phyloP scores from a whole-genome alignment of 345 rosid genomes.

The Linum trigynum region DNA sequence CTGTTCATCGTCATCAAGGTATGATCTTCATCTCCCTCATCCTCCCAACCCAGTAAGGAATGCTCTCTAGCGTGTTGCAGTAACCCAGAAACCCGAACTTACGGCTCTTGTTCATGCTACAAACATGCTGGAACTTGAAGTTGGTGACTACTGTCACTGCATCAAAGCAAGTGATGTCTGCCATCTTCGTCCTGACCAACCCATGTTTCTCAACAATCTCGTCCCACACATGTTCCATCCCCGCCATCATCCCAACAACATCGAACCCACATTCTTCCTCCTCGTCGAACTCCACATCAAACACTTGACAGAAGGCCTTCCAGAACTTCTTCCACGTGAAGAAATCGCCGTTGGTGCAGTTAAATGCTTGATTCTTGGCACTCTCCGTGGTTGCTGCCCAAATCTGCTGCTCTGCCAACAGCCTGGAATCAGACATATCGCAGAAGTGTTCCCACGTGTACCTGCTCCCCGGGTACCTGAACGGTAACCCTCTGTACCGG shows the following conservation, averaged over 20 bases:
- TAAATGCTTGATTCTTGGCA: constrained; percentile 28
- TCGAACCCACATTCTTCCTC: constrained; percentile 21
- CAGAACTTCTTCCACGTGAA: constrained; percentile 29
- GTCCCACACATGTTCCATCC: constrained; percentile 24
- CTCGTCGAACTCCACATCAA: constrained; percentile 27
- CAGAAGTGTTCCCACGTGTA: constrained; percentile 34
- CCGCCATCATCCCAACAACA: constrained; percentile 16
- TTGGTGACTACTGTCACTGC: constrained; percentile 11
- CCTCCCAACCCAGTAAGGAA: constrained; percentile 22
- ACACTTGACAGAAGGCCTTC: constrained; percentile 14
- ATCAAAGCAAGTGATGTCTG: constrained; percentile 25
- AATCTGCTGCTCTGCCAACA: constrained; percentile 27
- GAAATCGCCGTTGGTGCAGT: constrained; percentile 28
- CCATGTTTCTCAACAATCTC: constrained; percentile 29
- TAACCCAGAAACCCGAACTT: constrained; percentile 28
- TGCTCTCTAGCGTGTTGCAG: constrained; percentile 18
- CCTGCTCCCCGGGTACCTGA: constrained; percentile 18
- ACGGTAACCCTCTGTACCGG: constrained; percentile 15
- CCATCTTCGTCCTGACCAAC: constrained; percentile 18
- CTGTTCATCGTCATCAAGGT: constrained; percentile 5
- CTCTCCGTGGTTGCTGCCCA: constrained; percentile 19
- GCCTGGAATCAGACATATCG: constrained; percentile 21
- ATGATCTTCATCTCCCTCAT: constrained; percentile 31
- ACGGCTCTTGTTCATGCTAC: constrained; percentile 36
- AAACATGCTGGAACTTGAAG: constrained; percentile 28